Conservation (phyloP, 1,284 basidiomycete species). For the Trametes versicolor region DNA sequence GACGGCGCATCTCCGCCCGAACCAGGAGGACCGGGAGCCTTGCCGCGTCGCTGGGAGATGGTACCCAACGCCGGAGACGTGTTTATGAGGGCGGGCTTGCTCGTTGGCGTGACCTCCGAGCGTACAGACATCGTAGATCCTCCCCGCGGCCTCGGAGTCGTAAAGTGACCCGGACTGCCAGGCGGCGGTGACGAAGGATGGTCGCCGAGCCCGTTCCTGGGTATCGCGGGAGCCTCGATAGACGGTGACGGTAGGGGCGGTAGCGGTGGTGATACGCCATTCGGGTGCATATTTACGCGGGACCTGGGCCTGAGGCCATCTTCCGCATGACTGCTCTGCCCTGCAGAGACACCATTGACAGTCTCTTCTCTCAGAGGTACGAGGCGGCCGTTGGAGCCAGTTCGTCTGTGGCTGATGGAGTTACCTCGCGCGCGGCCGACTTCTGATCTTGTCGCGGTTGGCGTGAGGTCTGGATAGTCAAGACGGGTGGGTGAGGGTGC, state of each 20-base stretch:
- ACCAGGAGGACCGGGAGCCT: constrained; percentile 68
- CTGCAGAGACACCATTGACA: constrained; percentile 38
- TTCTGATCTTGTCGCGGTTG: constrained; percentile 42
- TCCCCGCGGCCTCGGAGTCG: constrained; percentile 60
- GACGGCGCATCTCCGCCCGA: constrained; percentile 55
- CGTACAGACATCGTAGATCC: constrained; percentile 58
- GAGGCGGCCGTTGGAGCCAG: constrained; percentile 65
- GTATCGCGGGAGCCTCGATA: constrained; percentile 46
- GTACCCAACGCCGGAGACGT: constrained; percentile 68
- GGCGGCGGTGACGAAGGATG: constrained; percentile 32
- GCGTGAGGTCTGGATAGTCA: constrained; percentile 45
- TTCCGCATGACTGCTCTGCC: constrained; percentile 38
- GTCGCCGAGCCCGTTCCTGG: constrained; percentile 42
- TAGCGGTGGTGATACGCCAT: constrained; percentile 64
- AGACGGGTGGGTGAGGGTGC: constrained; percentile 54
- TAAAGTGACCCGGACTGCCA: constrained; percentile 48
- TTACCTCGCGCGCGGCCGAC: constrained; percentile 54
- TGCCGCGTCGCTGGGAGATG: constrained; percentile 74
- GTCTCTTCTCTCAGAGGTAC: constrained; percentile 70
- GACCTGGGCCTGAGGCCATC: constrained; percentile 39
- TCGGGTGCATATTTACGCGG: constrained; percentile 25
- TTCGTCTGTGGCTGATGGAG: constrained; percentile 61
- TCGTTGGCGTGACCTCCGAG: constrained; percentile 49
- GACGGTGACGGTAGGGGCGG: constrained; percentile 70
- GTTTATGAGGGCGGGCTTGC: constrained; percentile 58